Percentiles rank a stretch among this genome's conserved stretches.
Evolutionary conservation across 2,329 filamentous ascomycete species (phyloP).

Genomic region (Cryphonectria radicalis): DNA sequence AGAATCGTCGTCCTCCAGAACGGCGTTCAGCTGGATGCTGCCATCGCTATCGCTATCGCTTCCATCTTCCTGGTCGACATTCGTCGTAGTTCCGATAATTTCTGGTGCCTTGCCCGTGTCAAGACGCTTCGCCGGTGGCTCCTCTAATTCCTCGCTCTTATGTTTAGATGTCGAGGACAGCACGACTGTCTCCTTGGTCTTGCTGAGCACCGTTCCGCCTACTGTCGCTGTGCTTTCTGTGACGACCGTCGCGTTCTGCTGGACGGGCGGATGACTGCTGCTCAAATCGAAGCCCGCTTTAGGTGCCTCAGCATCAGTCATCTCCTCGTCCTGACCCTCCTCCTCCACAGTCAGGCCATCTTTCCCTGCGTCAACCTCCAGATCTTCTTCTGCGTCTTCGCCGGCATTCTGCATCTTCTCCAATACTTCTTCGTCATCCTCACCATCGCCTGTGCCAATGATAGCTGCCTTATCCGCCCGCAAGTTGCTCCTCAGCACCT

Average conservation of each 20-base stretch:
- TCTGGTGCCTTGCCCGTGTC: conserved; percentile 32
- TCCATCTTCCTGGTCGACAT: conserved; percentile 33
- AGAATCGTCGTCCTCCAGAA: conserved; percentile 57
- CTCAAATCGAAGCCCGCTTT: conserved; percentile 22
- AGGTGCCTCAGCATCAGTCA: conserved; percentile 28
- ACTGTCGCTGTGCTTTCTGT: conserved; percentile 3
- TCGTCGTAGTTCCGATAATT: conserved; percentile 18
- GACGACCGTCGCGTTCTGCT: conserved; percentile 12
- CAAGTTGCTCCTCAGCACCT: conserved; percentile 69
- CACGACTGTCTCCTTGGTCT: conserved; percentile 24
- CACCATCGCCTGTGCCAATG: conserved; percentile 48
- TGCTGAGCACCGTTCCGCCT: neutral
- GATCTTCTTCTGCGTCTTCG: conserved; percentile 43
- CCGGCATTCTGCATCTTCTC: conserved; percentile 31
- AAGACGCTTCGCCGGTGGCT: conserved; percentile 31
- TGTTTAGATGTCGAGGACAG: conserved; percentile 43
- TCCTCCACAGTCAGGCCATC: conserved; percentile 39
- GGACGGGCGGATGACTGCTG: neutral
- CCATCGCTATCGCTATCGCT: conserved; percentile 54
- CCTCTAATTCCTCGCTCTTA: conserved; percentile 48
- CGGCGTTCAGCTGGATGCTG: conserved; percentile 64
- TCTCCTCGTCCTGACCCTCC: conserved; percentile 32
- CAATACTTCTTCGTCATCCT: conserved; percentile 41
- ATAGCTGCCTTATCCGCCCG: conserved; percentile 42
- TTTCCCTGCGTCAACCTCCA: conserved; percentile 43